Evolutionary conservation across 2,329 filamentous ascomycete species (phyloP).

Genomic region (Cladophialophora chaetospira): DNA sequence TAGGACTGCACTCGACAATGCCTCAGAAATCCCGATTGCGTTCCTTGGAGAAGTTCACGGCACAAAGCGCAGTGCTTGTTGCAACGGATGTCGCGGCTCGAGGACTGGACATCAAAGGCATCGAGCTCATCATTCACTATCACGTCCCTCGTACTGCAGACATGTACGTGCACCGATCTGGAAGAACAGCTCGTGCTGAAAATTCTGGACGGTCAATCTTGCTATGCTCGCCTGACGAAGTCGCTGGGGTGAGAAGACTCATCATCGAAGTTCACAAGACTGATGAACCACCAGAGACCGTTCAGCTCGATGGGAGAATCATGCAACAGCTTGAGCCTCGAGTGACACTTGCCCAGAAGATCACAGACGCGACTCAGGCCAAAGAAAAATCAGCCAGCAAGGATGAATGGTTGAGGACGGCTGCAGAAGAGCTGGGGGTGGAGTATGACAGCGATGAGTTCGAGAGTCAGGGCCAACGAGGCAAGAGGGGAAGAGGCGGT

Average conservation of each 20-base stretch:
- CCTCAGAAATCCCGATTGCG: constrained; percentile 92
- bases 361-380: constrained; percentile 78
- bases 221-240: constrained; percentile 89
- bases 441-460: constrained; percentile 92
- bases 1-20: constrained; percentile 88
- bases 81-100: constrained; percentile 93
- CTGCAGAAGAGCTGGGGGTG: constrained; percentile 89
- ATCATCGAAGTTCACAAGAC: constrained; percentile 81
- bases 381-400: constrained; percentile 85
- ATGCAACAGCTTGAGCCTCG: constrained; percentile 75
- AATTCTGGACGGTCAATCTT: constrained; percentile 79
- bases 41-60: constrained; percentile 84
- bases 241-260: constrained; percentile 77
- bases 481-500: constrained; percentile 69
- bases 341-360: constrained; percentile 77
- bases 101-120: constrained; percentile 87
- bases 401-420: constrained; percentile 78
- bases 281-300: constrained; percentile 50
- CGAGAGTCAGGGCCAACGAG: constrained; percentile 60
- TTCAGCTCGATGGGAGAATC: constrained; percentile 81
- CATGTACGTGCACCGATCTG: constrained; percentile 92
- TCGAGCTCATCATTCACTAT: constrained; percentile 91
- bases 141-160: constrained; percentile 90
- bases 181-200: constrained; percentile 84
- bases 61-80: constrained; percentile 68